These are phyloP conservation scores for Saccharomyces hybrid DNA, from an alignment of 1,139 yeast species.

Conservation along the genomic window DNA sequence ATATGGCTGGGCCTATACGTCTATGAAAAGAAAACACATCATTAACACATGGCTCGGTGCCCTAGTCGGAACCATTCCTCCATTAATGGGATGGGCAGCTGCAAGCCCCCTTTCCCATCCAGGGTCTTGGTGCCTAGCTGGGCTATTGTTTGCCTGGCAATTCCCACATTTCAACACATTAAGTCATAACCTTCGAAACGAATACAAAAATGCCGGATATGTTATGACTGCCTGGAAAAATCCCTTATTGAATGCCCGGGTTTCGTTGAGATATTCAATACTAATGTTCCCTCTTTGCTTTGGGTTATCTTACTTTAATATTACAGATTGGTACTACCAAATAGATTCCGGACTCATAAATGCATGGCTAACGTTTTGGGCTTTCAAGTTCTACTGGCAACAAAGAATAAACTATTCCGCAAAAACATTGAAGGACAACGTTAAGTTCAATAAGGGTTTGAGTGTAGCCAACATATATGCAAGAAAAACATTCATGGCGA, in stretches of 20 bases:
- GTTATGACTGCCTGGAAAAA: conserved; percentile 94
- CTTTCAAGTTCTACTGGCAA: conserved; percentile 78
- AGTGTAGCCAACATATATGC: conserved; percentile 60
- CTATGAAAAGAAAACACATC: conserved; percentile 76
- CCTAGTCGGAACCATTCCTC: conserved; percentile 95
- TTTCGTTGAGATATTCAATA: conserved; percentile 78
- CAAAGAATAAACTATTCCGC: conserved; percentile 50
- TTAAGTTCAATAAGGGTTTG: conserved; percentile 48
- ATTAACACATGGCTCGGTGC: conserved; percentile 98
- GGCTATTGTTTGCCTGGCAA: conserved; percentile 91
- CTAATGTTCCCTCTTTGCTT: conserved; percentile 89
- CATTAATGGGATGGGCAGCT: conserved; percentile 99
- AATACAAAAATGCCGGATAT: conserved; percentile 87
- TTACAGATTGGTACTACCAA: conserved; percentile 77
- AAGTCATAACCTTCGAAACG: conserved; percentile 79
- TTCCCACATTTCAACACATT: conserved; percentile 95
- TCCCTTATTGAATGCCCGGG: conserved; percentile 87
- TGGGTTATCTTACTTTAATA: conserved; percentile 68
- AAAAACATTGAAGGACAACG: conserved; percentile 27
- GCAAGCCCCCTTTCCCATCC: conserved; percentile 75
- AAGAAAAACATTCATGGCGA: conserved; percentile 83
- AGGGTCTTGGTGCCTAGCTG: conserved; percentile 93
- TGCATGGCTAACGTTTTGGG: conserved; percentile 76
- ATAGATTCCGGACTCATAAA: conserved; percentile 75
- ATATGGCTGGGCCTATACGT: conserved; percentile 86